Evolutionary conservation across 75 land plant genomes (phyloP).

Genomic region (Ceratopteris richardii): DNA sequence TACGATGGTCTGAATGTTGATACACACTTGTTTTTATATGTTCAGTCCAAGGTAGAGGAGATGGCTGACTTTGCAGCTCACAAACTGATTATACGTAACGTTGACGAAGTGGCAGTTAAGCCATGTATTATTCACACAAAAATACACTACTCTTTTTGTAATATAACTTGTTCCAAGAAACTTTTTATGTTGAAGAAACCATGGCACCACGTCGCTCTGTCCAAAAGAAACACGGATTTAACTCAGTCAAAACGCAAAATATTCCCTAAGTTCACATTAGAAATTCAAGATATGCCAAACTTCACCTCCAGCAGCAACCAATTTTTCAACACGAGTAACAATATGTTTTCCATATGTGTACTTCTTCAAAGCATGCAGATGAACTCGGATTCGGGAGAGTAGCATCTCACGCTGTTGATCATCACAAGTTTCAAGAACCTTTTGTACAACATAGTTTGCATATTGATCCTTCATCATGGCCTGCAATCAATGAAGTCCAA

Average conservation of each 20-base stretch:
- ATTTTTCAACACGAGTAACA: conserved; percentile 88
- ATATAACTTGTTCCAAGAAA: not conserved
- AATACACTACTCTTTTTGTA: conserved; percentile 1
- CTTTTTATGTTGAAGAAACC: not conserved
- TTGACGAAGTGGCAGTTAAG: not conserved
- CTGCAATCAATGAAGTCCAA: conserved; percentile 30
- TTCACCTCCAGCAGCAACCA: conserved; percentile 59
- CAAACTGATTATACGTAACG: not conserved
- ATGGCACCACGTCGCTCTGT: conserved; percentile 8
- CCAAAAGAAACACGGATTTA: too few relatives aligned
- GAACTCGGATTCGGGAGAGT: conserved; percentile 65
- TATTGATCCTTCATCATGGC: conserved; percentile 94
- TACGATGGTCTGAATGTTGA: not conserved
- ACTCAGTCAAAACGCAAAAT: too few relatives aligned
- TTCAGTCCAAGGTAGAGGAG: not conserved
- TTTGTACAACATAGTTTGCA: conserved; percentile 87
- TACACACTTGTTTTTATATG: not conserved
- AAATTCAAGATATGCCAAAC: too few relatives aligned
- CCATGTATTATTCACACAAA: conserved; percentile 4
- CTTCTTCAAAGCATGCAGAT: conserved; percentile 66
- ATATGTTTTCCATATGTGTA: conserved; percentile 93
- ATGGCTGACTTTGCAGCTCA: not conserved
- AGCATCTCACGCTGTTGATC: conserved; percentile 69
- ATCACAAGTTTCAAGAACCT: conserved; percentile 82
- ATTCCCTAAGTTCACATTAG: too few relatives aligned